Evolutionary conservation across 345 rosid species (phyloP).

Genomic region (Clarkia xantiana): DNA sequence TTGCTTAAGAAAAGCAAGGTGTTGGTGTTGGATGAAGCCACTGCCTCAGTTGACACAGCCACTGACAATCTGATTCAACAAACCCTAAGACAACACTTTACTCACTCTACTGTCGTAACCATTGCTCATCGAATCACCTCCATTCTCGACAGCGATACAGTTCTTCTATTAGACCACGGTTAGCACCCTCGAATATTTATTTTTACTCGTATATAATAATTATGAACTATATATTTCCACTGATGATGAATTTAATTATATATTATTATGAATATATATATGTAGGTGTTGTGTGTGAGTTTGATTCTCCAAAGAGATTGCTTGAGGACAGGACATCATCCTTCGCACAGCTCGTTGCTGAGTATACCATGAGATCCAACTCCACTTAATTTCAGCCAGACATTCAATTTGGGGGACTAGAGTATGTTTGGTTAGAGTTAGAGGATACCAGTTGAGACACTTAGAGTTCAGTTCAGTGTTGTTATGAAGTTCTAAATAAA

Average conservation of each 20-base stretch:
- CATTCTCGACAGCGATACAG: constrained; percentile 72
- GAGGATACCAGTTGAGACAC: too few species aligned
- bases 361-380: constrained; percentile 50
- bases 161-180: constrained; percentile 64
- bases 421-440: too few species aligned
- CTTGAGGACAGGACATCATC: constrained; percentile 53
- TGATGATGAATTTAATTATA: background rate
- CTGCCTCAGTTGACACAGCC: constrained; percentile 81
- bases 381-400: too few species aligned
- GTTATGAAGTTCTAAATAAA: too few species aligned
- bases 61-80: constrained; percentile 78
- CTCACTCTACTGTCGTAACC: constrained; percentile 52
- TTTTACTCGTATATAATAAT: background rate
- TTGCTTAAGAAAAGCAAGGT: constrained; percentile 69
- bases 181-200: constrained; percentile 5
- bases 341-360: constrained; percentile 62
- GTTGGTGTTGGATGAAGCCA: constrained; percentile 85
- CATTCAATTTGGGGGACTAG: too few species aligned
- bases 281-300: constrained; percentile 59
- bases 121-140: constrained; percentile 91
- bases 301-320: constrained; percentile 45
- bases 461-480: too few species aligned
- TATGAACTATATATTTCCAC: background rate
- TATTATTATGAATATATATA: background rate
- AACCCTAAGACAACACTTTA: constrained; percentile 52